Conservation (phyloP, 495 filamentous ascomycete genomes). For the Achaetomiella virescens region DNA sequence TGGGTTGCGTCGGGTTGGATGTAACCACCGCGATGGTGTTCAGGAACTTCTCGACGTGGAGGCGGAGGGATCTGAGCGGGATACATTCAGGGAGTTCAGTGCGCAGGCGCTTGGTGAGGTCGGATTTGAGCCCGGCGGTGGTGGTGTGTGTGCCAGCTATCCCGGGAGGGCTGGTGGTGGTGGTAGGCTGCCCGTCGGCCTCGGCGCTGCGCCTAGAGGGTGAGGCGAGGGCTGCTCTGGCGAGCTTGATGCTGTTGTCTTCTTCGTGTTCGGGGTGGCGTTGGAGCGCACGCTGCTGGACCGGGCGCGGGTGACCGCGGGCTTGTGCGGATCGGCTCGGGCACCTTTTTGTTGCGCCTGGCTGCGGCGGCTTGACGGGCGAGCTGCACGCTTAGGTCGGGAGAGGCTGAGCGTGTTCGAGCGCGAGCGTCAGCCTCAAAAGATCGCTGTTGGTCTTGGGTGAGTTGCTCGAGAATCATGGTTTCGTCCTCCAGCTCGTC, state of each 20-base stretch:
- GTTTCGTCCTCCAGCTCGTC: constrained; percentile 16
- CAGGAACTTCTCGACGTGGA: constrained; percentile 47
- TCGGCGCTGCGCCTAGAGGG: constrained; percentile 14
- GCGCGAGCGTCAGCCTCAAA: neutral
- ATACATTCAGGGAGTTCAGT: constrained; percentile 62
- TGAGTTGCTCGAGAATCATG: constrained; percentile 5
- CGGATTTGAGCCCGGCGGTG: constrained; percentile 31
- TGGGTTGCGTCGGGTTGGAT: constrained; percentile 46
- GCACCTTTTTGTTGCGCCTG: constrained; percentile 21
- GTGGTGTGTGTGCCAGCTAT: neutral
- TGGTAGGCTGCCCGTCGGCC: neutral
- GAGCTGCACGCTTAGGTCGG: constrained; percentile 32
- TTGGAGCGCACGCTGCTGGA: constrained; percentile 24
- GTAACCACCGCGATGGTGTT: constrained; percentile 66
- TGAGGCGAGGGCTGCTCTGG: constrained; percentile 8
- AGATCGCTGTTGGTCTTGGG: constrained; percentile 2
- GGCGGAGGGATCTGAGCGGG: constrained; percentile 56
- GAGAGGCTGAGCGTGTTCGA: neutral
- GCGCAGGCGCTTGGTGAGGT: constrained; percentile 45
- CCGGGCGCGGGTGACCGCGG: constrained; percentile 19
- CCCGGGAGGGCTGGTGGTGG: neutral
- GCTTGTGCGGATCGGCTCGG: constrained; percentile 24
- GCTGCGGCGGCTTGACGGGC: constrained; percentile 31
- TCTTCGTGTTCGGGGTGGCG: constrained; percentile 14
- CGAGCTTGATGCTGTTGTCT: constrained; percentile 18